Evolutionary conservation across 1,284 basidiomycete species (phyloP), one percentile per base, ranked within the genome.

Genomic region (Porogramme epimiltina): DNA sequence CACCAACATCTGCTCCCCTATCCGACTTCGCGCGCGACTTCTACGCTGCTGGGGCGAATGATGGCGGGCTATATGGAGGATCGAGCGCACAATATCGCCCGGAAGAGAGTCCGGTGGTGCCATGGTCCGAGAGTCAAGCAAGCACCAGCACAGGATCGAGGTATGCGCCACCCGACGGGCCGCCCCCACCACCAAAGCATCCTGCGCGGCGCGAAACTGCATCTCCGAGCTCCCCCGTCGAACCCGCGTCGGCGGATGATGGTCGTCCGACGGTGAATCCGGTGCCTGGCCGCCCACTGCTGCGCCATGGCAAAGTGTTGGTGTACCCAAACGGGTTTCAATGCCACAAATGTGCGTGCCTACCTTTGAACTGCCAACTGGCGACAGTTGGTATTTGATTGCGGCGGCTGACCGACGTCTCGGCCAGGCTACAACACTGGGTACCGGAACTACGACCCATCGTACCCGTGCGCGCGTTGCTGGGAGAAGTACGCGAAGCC

Each of bases 401-500:
- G n/a, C 33, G 37, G 9, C n/a, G 49, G 16, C 38, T 59, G 16
- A 28, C 37, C 11, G n/a, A 4, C 36, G 38, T 18, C 48, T 18
- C 22, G n/a, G 34, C 28, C 49, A 91, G 88, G 88, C 63, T 72
- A 74, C 36, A 89, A 90, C 63, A 82, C 79, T 0, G 89, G 89
- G 2, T 91, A 85, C 69, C 87, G 87, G 67, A 73, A 80, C 51
- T 74, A 73, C 39, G 85, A 90, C 63, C 86, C 87, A 0, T 67
- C 74, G 0, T 72, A 82, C 53, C 85, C 88, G 6, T 91, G 89
- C 62, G 72, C 73, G 45, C 81, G 78, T 49, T 91, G 89, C 67
- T 91, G 88, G 89, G 69, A 75, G 1, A 82, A 81, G 55, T 84
- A 86, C 65, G 73, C 75, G 1, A 80, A 79, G 59, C 73, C 76